Percentiles rank a stretch among this genome's conserved stretches.
Conservation (phyloP, 768 basidiomycete species). For the Mycena vulgaris region DNA sequence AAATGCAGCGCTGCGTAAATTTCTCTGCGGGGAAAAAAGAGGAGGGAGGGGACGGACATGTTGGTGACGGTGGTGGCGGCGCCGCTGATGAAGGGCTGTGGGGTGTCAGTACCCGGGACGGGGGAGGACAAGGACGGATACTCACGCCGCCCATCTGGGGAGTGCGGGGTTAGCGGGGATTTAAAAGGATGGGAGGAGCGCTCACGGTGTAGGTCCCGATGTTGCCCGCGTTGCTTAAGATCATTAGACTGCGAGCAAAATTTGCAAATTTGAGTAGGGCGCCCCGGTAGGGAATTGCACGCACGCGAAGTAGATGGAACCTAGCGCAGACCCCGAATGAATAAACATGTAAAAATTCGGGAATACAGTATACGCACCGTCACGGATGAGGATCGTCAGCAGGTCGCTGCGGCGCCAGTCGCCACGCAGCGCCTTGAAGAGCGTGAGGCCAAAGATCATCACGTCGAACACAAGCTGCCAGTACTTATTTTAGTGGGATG, state of each 20-base stretch:
- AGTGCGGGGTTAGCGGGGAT: neutral
- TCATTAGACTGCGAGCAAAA: slow-evolving; percentile 55
- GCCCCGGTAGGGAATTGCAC: neutral
- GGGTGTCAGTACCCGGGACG: neutral
- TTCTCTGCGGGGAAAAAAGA: neutral
- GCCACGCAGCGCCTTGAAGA: slow-evolving; percentile 54
- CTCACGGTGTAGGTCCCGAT: slow-evolving; percentile 57
- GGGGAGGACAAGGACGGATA: neutral
- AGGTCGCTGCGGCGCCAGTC: slow-evolving; percentile 44
- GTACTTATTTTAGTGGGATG: neutral
- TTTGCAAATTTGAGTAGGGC: neutral
- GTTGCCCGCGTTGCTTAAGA: slow-evolving; percentile 53
- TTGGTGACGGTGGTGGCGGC: slow-evolving; percentile 54
- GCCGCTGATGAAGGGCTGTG: slow-evolving; percentile 52
- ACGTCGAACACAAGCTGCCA: slow-evolving; percentile 54
- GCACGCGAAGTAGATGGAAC: slow-evolving; percentile 58
- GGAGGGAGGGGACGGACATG: slow-evolving; percentile 44
- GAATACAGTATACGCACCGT: slow-evolving; percentile 49
- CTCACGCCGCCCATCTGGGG: slow-evolving; percentile 53
- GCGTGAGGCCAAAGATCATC: slow-evolving; percentile 57
- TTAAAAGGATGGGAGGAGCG: slow-evolving; percentile 19
- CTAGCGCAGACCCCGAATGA: slow-evolving; percentile 42
- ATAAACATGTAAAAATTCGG: neutral
- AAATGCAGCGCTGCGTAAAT: neutral
- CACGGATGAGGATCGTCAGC: slow-evolving; percentile 54